Conservation (phyloP, 2,329 filamentous ascomycete species). For the Claviceps sp. region DNA sequence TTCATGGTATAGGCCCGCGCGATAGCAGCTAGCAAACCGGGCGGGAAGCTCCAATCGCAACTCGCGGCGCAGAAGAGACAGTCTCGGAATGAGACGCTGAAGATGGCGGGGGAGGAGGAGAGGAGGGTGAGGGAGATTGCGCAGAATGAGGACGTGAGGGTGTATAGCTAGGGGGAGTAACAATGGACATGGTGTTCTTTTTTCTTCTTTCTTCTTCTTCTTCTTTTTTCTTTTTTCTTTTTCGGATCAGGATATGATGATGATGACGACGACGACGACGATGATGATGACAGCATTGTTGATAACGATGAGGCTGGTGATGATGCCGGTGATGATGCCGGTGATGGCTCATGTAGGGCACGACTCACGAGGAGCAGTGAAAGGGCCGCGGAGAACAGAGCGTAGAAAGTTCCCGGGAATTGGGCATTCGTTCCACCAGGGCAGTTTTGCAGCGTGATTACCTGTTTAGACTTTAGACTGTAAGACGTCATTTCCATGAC, state of each 20-base stretch:
- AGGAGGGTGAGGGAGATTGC: conserved; percentile 55
- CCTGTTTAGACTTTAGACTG: too few species aligned
- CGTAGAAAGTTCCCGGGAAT: too few species aligned
- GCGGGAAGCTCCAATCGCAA: conserved; percentile 55
- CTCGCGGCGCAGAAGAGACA: conserved; percentile 65
- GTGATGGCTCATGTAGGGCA: not conserved
- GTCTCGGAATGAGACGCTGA: conserved; percentile 54
- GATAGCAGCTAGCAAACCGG: conserved; percentile 37
- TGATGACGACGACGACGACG: not conserved
- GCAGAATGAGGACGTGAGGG: conserved; percentile 27
- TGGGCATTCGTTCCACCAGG: too few species aligned
- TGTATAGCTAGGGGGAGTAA: conserved; percentile 17
- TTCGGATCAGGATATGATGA: not conserved
- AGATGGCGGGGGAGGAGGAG: conserved; percentile 54
- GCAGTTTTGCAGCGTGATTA: too few species aligned
- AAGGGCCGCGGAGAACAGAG: too few species aligned
- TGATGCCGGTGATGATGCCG: not conserved
- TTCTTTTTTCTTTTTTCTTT: not conserved
- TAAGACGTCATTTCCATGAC: too few species aligned
- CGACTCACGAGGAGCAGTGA: not conserved
- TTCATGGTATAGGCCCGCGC: conserved; percentile 45
- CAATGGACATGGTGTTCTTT: not conserved
- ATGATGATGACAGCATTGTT: not conserved
- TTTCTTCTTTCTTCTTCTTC: too few species aligned
- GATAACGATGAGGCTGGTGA: not conserved